Evolutionary conservation across 371 early-diverging fungal genomes (phyloP).

Genomic region (Mortierella sp.): DNA sequence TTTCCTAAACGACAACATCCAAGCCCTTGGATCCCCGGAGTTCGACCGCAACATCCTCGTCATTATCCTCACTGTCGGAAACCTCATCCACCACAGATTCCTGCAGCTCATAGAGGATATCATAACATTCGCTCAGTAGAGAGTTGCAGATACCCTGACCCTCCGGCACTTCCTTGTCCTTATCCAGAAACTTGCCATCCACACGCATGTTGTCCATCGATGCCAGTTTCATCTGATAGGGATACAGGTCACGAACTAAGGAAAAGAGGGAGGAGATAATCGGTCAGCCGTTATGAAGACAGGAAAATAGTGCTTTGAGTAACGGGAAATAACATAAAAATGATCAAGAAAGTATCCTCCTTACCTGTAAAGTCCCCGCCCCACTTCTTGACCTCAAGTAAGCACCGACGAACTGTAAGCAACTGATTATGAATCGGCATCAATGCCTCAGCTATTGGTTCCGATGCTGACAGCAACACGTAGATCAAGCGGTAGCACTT

Average conservation of each 20-base stretch:
- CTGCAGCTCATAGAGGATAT: conserved; percentile 82
- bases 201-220: conserved; percentile 84
- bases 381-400: conserved; percentile 85
- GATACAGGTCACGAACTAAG: conserved; percentile 82
- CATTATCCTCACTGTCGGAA: conserved; percentile 7
- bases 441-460: conserved; percentile 88
- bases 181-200: conserved; percentile 89
- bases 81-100: conserved; percentile 57
- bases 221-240: conserved; percentile 90
- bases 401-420: conserved; percentile 83
- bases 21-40: conserved; percentile 40
- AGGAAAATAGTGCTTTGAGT: too few relatives aligned
- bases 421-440: conserved; percentile 89
- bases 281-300: too few relatives aligned
- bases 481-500: conserved; percentile 90
- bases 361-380: conserved; percentile 81
- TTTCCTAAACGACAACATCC: conserved; percentile 49
- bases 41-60: conserved; percentile 25
- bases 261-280: background rate
- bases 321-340: too few relatives aligned
- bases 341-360: background rate
- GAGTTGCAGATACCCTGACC: conserved; percentile 89
- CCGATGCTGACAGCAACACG: conserved; percentile 82
- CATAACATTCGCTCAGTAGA: conserved; percentile 89
- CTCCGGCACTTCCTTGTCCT: conserved; percentile 86